Evolutionary conservation across 306 rosid genomes (phyloP).

Genomic region (Arachis hypogaea): DNA sequence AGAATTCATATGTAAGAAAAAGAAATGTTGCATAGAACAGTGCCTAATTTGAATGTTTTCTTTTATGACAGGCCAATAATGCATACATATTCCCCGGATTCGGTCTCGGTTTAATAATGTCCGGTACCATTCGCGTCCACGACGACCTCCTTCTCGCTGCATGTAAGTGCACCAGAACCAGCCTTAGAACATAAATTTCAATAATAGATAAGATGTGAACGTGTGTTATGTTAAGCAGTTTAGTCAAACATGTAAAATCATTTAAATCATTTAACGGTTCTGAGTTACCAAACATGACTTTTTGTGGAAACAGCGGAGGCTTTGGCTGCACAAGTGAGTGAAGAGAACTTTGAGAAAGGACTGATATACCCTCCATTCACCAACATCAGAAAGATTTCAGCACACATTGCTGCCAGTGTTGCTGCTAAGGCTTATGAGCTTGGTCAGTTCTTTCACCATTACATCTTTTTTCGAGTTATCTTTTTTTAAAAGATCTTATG

Average conservation of each 20-base stretch:
- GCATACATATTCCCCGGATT: constrained; percentile 97
- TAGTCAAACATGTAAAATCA: too few species aligned
- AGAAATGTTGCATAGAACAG: neutral
- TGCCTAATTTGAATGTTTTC: constrained; percentile 39
- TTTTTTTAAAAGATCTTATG: too few species aligned
- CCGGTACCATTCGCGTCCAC: constrained; percentile 90
- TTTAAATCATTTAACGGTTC: too few species aligned
- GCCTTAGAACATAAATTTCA: neutral
- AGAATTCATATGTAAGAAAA: constrained; percentile 21
- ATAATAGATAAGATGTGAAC: neutral
- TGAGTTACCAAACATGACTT: too few species aligned
- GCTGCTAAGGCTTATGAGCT: constrained; percentile 97
- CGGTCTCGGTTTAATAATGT: constrained; percentile 90
- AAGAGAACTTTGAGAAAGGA: constrained; percentile 78
- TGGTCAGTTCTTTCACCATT: constrained; percentile 48
- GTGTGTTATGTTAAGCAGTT: too few species aligned
- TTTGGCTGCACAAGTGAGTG: constrained; percentile 72
- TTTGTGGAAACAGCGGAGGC: constrained; percentile 78
- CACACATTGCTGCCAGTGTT: constrained; percentile 91
- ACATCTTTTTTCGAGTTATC: too few species aligned
- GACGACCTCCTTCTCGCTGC: constrained; percentile 98
- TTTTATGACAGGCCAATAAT: constrained; percentile 71
- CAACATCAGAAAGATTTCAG: constrained; percentile 92
- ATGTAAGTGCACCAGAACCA: constrained; percentile 58
- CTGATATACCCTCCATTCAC: constrained; percentile 87